Conservation (phyloP, 208 protist genomes). For the Trypanosoma avium region DNA sequence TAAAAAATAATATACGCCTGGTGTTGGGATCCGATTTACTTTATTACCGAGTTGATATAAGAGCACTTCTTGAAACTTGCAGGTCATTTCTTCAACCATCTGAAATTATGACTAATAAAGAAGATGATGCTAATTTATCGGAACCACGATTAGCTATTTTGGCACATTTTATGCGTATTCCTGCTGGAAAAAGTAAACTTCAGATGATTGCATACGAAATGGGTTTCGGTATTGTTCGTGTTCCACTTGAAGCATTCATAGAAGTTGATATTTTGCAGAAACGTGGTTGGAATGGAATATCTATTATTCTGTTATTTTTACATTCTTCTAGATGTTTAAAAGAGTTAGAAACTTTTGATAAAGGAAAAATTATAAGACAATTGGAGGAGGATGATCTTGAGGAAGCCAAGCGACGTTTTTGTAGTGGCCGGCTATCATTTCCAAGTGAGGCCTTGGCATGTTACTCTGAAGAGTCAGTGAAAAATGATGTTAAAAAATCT, state of each 20-base stretch:
- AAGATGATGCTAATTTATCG: neutral
- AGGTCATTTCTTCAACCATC: constrained; percentile 23
- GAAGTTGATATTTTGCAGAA: constrained; percentile 11
- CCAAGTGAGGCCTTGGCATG: constrained; percentile 6
- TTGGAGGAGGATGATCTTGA: constrained; percentile 16
- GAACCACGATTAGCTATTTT: constrained; percentile 31
- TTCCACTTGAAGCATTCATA: constrained; percentile 42
- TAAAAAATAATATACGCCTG: constrained; percentile 20
- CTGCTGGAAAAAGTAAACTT: constrained; percentile 40
- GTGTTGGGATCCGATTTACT: constrained; percentile 68
- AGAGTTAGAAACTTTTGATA: neutral
- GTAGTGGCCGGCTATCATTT: neutral
- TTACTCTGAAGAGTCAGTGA: constrained; percentile 6
- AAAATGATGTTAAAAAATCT: neutral
- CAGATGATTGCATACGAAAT: constrained; percentile 28
- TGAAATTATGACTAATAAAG: neutral
- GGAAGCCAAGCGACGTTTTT: constrained; percentile 5
- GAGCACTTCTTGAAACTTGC: constrained; percentile 40
- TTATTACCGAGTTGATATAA: constrained; percentile 70
- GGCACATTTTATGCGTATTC: constrained; percentile 62
- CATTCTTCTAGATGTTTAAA: neutral
- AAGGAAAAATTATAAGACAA: neutral
- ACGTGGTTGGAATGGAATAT: constrained; percentile 41
- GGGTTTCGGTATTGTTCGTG: constrained; percentile 36
- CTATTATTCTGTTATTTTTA: constrained; percentile 44